Percentiles rank a stretch among this genome's conserved stretches.
Conservation (phyloP, 148 eudicot species). For the Silene conica region DNA sequence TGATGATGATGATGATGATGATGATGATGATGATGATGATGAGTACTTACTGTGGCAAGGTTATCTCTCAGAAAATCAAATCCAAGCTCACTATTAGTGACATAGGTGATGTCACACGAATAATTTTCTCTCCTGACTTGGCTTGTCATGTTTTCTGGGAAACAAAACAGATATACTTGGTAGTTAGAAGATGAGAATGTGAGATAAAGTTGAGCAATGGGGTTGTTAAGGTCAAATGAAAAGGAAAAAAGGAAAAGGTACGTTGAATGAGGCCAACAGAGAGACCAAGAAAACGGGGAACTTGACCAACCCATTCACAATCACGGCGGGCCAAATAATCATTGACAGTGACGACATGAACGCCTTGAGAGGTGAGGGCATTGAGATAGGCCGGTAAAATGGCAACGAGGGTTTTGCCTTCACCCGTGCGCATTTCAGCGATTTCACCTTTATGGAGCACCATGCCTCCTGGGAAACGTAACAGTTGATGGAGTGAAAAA, state of each 20-base stretch:
- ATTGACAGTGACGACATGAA: constrained; percentile 94
- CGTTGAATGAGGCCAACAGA: constrained; percentile 98
- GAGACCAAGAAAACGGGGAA: constrained; percentile 93
- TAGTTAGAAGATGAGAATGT: not conserved
- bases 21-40: constrained; percentile 3
- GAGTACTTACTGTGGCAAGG: constrained; percentile 97
- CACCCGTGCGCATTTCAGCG: constrained; percentile 99
- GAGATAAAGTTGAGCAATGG: no score
- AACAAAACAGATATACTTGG: constrained; percentile 9
- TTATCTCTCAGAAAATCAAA: constrained; percentile 98
- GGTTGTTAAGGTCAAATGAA: not conserved
- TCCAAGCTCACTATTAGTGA: constrained; percentile 98
- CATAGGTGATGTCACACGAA: constrained; percentile 91
- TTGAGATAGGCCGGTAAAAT: constrained; percentile 91
- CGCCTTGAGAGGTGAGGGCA: constrained; percentile 80
- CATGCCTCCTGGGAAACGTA: constrained; percentile 62
- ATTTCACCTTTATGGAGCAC: constrained; percentile 93
- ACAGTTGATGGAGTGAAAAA: not conserved
- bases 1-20: not conserved
- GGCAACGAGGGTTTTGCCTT: constrained; percentile 97
- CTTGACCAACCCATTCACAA: constrained; percentile 99
- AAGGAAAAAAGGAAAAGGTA: constrained; percentile 25
- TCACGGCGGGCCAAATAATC: constrained; percentile 96
- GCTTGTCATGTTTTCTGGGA: constrained; percentile 96
- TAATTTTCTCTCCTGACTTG: constrained; percentile 93